Evolutionary conservation across 2,329 filamentous ascomycete species (phyloP).

Genomic region (Botrytis fabae): DNA sequence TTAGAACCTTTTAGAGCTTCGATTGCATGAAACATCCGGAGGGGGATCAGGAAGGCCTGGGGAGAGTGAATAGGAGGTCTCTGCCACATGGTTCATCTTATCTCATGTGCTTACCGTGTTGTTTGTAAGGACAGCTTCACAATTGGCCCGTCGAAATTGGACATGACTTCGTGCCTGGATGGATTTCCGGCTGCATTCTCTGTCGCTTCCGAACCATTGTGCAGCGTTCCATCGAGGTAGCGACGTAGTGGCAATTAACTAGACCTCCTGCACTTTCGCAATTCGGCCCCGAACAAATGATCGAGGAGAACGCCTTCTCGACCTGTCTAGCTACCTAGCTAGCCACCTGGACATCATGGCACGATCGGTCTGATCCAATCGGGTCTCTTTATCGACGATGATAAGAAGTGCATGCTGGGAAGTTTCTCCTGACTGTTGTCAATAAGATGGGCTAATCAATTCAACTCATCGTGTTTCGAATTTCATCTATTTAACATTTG

Average conservation of each 20-base stretch:
- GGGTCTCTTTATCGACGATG: not conserved
- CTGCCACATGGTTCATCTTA: not conserved
- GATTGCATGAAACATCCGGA: not conserved
- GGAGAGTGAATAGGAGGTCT: not conserved
- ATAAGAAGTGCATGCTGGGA: not conserved
- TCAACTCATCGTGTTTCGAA: not conserved
- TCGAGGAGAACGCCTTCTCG: not conserved
- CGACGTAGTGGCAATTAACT: not conserved
- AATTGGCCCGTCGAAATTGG: not conserved
- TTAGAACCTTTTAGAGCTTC: slow-evolving; percentile 15
- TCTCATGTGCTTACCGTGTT: not conserved
- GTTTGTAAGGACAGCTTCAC: not conserved
- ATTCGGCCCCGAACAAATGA: not conserved
- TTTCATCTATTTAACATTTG: slow-evolving; percentile 3
- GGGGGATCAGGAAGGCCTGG: not conserved
- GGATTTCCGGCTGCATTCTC: not conserved
- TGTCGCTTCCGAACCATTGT: not conserved
- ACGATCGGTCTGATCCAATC: not conserved
- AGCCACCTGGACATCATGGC: not conserved
- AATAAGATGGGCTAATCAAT: not conserved
- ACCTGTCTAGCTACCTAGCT: not conserved
- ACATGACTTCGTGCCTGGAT: not conserved
- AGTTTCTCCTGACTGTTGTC: not conserved
- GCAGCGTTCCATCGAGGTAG: not conserved
- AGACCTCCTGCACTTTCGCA: not conserved